A percentile compares a stretch with the other conserved stretches of the same genome.
These are phyloP conservation scores for Sordariomycetes sp. DNA, from an alignment of 2,329 filamentous ascomycete genomes.

Conservation along the genomic window DNA sequence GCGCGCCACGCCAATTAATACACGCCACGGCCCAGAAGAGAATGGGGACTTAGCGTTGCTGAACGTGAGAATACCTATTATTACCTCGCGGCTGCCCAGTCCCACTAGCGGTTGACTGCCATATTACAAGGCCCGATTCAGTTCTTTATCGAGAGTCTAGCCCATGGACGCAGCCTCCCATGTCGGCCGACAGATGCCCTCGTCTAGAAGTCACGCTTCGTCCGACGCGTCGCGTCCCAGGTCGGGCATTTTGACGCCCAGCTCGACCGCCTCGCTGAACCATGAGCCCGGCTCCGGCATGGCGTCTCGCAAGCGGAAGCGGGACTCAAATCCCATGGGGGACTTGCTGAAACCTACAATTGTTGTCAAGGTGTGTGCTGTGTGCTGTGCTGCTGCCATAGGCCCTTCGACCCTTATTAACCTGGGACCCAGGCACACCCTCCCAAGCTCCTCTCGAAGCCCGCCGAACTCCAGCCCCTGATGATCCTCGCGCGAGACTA, in stretches of 20 bases:
- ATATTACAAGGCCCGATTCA: neutral
- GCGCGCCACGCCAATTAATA: constrained; percentile 1
- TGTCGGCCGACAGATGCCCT: neutral
- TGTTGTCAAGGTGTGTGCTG: constrained; percentile 39
- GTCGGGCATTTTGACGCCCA: constrained; percentile 29
- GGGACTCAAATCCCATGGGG: constrained; percentile 30
- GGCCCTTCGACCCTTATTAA: neutral
- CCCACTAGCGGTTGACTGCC: neutral
- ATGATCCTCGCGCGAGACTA: constrained; percentile 52
- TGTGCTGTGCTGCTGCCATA: neutral
- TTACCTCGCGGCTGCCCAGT: neutral
- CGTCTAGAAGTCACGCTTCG: constrained; percentile 3
- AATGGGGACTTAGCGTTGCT: neutral
- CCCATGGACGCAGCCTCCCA: neutral
- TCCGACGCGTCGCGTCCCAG: constrained; percentile 39
- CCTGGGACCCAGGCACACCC: constrained; percentile 39
- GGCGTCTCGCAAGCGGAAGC: constrained; percentile 23
- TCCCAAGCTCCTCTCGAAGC: constrained; percentile 37
- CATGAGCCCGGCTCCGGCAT: constrained; percentile 16
- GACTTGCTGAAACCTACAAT: constrained; percentile 41
- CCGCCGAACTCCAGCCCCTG: constrained; percentile 46
- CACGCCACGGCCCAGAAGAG: neutral
- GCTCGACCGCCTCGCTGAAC: constrained; percentile 25
- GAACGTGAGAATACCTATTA: neutral
- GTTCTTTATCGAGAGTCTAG: neutral